Base-by-base conservation (phyloP, 2,329 filamentous ascomycete species). In the Curvularia sp. region DNA sequence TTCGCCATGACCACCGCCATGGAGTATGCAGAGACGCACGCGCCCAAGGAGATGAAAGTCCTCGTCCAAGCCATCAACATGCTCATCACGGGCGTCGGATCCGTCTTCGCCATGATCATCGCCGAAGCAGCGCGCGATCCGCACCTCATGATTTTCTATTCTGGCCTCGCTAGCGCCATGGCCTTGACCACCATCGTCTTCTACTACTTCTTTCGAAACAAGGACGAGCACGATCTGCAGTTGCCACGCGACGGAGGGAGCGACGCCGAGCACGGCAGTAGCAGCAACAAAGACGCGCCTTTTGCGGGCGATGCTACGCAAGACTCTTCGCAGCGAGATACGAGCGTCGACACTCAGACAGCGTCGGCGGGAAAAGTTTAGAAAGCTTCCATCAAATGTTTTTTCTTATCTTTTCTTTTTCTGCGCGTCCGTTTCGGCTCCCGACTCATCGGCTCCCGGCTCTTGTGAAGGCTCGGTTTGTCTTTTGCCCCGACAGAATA, bases 1-100 rank as follows among this genome's bases (percentile, higher is more conserved):
- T 77, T 82, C 19, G 75, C 76, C 0, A 71, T 78, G 47, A 75
- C 78, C 13, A 80, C 80, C 0, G 75, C 72, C 1, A 74, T 75
- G 36, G 80, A 82, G 59, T 81, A 79, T 51, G 75, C 78, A 0
- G 82, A 82, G 62, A 73, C 71, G 38, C 68, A 80, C 28, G 77
- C 80, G 0, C 80, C 80, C 0, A 74, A 74, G 30, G 70, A 74
- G 12, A 81, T 81, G 78, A 76, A 74, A 38, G 70, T 66, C 3
- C 63, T 78, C 12, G 73, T 78, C 3, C 75, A 78, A 54, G 72
- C 75, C 1, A 68, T 77, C 30, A 72, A 64, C 39, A 65, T 76
- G 30, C 61, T 78, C 8, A 65, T 74, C 2, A 74, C 69, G 6
- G 73, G 71, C 1, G 42, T 76, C 4, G 75, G 74, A 1, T 74